Base-by-base conservation (phyloP, 805 yeast species). In the Yarrowia alimentaria region DNA sequence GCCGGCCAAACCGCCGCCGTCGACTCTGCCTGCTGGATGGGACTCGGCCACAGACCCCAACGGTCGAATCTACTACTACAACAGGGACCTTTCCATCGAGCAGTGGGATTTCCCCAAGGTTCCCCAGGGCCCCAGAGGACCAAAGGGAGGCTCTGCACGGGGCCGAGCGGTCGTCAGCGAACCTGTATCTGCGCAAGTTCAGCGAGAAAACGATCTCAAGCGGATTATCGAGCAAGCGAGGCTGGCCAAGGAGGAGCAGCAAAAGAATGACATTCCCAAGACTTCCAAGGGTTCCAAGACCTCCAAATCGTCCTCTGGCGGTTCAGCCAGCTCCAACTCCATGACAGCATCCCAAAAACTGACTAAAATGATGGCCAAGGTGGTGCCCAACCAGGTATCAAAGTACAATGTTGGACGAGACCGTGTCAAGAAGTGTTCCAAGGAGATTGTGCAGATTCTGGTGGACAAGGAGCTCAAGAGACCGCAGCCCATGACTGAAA, bases 331-430 rank as follows among this genome's bases (percentile, higher is more conserved):
- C 67, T 3, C n/a, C n/a, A n/a, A n/a, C n/a, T n/a, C n/a, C n/a
- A n/a, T n/a, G n/a, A n/a, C n/a, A n/a, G n/a, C n/a, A n/a, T 7
- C 7, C 29, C 29, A 25, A 25, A 25, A 35, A 35, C 55, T 54
- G 13, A 51, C 56, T n/a, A 53, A 55, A n/a, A 47, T 70, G 24
- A 79, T 91, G 62, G 97, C 96, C 1, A 67, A 73, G 12, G 72
- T 78, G 58, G 85, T 91, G 9, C 97, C 97, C 8, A 88, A 89
- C 60, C 65, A 85, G 61, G 72, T 90, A 51, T 80, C 80, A 56
- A 78, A 77, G 57, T 79, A 83, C 64, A 83, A 79, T 56, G 62
- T 71, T 2, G 81, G 79, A 4, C 80, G 79, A 53, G 95, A 85
- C 4, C 74, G 79, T 52, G 61, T 87, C 47, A 91, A 90, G 66